A percentile compares a stretch with the other conserved stretches of the same genome.
These are phyloP conservation scores for Areca catechu DNA, from an alignment of 176 grass and related monocot species.

Conservation along the genomic window DNA sequence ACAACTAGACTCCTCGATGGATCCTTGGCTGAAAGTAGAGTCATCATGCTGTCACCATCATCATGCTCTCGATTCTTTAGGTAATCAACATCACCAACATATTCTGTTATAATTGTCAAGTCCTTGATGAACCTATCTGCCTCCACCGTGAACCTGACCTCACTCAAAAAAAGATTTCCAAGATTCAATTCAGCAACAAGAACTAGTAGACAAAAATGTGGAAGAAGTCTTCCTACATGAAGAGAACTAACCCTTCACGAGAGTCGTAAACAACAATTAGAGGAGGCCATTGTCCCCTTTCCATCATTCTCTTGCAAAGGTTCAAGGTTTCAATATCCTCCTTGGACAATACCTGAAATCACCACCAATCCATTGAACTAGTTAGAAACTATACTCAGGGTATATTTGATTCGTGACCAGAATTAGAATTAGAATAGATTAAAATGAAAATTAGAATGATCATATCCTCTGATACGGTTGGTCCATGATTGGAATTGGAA, in stretches of 20 bases:
- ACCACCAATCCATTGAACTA: background rate
- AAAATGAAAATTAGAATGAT: no score
- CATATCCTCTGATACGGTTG: no score
- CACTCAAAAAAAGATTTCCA: background rate
- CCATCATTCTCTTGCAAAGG: constrained; percentile 76
- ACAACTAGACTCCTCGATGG: constrained; percentile 68
- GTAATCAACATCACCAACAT: constrained; percentile 79
- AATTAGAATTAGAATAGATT: no score
- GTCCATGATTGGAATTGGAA: no score
- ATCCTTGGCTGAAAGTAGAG: constrained; percentile 44
- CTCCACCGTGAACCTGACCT: constrained; percentile 67
- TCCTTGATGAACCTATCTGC: constrained; percentile 63
- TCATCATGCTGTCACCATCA: constrained; percentile 97
- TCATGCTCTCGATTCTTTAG: constrained; percentile 54
- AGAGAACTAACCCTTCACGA: constrained; percentile 44
- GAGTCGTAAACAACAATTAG: constrained; percentile 65
- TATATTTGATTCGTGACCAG: no score
- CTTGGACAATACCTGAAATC: constrained; percentile 45
- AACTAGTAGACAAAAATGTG: no score
- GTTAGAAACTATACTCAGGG: no score
- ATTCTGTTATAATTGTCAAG: constrained; percentile 89
- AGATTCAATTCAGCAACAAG: no score
- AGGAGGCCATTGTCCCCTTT: constrained; percentile 65
- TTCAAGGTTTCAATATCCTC: constrained; percentile 67
- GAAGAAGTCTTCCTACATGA: background rate